Evolutionary conservation across 306 rosid genomes (phyloP).

Genomic region (Cicer judaicum): DNA sequence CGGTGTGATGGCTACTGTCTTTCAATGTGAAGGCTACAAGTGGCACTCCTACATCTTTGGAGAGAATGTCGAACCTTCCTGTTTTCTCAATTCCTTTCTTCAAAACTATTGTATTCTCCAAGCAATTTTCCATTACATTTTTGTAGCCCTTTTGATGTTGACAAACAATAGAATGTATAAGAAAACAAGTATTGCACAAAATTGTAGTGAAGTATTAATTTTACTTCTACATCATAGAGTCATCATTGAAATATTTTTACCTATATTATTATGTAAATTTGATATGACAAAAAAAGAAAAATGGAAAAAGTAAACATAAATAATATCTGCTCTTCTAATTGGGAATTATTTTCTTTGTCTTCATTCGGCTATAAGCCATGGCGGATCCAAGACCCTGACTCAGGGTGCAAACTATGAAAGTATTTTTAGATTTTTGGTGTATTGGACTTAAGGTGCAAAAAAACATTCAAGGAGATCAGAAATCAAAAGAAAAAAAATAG

Average conservation of each 20-base stretch:
- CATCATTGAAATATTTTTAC: background rate
- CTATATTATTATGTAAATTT: background rate
- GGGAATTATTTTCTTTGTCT: no score
- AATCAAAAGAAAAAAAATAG: no score
- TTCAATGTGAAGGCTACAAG: constrained; percentile 78
- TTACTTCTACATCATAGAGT: no score
- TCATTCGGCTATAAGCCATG: no score
- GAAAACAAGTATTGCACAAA: constrained; percentile 9
- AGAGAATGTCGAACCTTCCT: constrained; percentile 69
- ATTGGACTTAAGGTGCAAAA: no score
- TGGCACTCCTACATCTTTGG: constrained; percentile 85
- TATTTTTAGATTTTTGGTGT: no score
- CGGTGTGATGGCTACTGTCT: constrained; percentile 76
- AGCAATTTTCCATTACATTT: constrained; percentile 77
- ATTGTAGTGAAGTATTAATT: background rate
- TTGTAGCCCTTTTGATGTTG: constrained; percentile 68
- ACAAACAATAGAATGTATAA: constrained; percentile 13
- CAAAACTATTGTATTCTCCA: constrained; percentile 57
- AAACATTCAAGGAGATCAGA: no score
- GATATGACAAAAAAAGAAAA: background rate
- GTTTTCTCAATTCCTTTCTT: constrained; percentile 66
- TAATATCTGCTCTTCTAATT: no score
- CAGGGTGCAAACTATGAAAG: no score
- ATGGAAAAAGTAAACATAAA: no score
- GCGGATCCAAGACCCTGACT: no score